Percentiles rank a stretch among this genome's conserved stretches.
These are phyloP conservation scores for Boletus insuetus DNA, from an alignment of 768 basidiomycete species.

Conservation along the genomic window DNA sequence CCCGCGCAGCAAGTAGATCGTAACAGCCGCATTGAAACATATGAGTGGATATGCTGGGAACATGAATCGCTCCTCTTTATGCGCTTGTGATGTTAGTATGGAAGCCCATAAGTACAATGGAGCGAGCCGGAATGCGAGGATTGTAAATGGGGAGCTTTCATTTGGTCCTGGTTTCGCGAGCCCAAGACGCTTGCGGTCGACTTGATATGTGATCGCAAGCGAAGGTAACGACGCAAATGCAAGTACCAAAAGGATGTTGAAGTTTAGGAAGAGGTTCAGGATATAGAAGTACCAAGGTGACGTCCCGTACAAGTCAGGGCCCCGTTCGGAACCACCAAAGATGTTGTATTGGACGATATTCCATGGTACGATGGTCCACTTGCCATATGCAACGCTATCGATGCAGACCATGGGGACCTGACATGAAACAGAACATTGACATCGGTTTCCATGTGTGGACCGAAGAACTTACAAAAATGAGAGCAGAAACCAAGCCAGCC, in stretches of 20 bases:
- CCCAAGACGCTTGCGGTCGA: conserved; percentile 79
- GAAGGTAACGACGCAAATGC: conserved; percentile 81
- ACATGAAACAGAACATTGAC: background rate
- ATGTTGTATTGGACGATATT: conserved; percentile 95
- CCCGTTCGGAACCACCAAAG: conserved; percentile 72
- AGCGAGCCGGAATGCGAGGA: conserved; percentile 74
- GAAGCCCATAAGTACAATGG: conserved; percentile 90
- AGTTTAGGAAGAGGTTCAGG: conserved; percentile 87
- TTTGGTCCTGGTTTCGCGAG: conserved; percentile 45
- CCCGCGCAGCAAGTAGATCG: conserved; percentile 79
- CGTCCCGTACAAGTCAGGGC: conserved; percentile 93
- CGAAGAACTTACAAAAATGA: conserved; percentile 56
- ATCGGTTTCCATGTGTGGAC: background rate
- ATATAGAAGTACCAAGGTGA: conserved; percentile 86
- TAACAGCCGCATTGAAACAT: conserved; percentile 93
- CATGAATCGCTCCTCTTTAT: conserved; percentile 99
- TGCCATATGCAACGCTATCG: conserved; percentile 87
- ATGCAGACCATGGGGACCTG: conserved; percentile 83
- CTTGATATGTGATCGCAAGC: conserved; percentile 64
- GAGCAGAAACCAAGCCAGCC: conserved; percentile 51
- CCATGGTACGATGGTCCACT: conserved; percentile 77
- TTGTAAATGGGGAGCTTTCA: conserved; percentile 75
- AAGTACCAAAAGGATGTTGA: conserved; percentile 82
- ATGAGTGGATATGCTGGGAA: conserved; percentile 90
- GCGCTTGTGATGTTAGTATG: conserved; percentile 77